Base-by-base conservation (phyloP, 2,329 filamentous ascomycete species). In the Talaromyces sp. region DNA sequence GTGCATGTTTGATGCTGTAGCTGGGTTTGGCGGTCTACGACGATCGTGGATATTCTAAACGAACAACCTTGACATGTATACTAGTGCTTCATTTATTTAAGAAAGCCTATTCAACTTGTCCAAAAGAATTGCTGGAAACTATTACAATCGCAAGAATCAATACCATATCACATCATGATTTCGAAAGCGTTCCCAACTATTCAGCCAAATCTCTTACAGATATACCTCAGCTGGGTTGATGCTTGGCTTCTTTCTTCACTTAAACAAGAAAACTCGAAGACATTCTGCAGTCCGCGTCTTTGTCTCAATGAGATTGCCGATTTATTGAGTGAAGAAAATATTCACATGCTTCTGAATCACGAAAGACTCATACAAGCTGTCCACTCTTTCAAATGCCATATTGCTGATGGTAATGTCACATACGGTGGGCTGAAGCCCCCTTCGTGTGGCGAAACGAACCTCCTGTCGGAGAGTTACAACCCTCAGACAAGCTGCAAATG, bases 391-490 rank as follows among this genome's bases (percentile, higher is more conserved):
- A 42, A 51, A 36, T 16, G 39, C 14, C 48, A 51, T 24, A 4
- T 45, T 8, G 17, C 5, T 13, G 13, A 39, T 5, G 52, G 56
- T 7, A 43, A 50, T 3, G 37, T 59, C 6, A 39, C 14, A 19
- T 37, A 58, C 5, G 58, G 60, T 5, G 60, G 58, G 3, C 30
- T 2, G 9, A 10, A 22, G 3, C 44, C 62, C 22, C 57, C 58
- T 29, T 61, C 56, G 11, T 60, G 53, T 20, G 41, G 48, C 3
- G 53, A 53, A 36, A 64, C 53, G 1, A 50, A 64, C 40, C 45
- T 64, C 6, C 9, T 57, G 8, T 57, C 56, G 1, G 45, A 54
- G 29, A 17, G 20, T 10, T 64, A 64, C 40, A 54, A 60, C 17
- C 58, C 62, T 6, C 49, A 52, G n/a, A 39, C 49, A 14, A 35